These are phyloP conservation scores for Sarcodon aspratus DNA, from an alignment of 768 basidiomycete genomes.

Conservation along the genomic window DNA sequence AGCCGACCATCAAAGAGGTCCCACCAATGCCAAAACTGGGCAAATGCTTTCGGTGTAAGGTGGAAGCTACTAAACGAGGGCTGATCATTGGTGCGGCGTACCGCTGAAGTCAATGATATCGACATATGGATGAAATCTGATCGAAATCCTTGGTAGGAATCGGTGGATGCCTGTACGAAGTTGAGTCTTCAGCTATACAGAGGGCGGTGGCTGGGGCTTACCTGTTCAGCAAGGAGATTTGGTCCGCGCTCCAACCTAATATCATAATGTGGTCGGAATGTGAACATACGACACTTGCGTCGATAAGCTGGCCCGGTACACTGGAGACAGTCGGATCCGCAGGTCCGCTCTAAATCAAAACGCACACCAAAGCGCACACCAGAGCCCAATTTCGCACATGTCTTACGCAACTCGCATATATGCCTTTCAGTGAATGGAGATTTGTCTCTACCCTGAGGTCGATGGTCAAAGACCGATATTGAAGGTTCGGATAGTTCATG, in stretches of 20 bases:
- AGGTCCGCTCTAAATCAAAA: conserved; percentile 72
- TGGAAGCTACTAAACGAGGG: conserved; percentile 60
- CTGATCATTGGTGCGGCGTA: conserved; percentile 20
- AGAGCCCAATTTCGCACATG: conserved; percentile 74
- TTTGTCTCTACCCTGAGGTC: neutral
- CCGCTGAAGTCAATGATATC: conserved; percentile 67
- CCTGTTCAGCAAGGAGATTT: conserved; percentile 32
- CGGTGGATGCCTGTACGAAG: conserved; percentile 30
- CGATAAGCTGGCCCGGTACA: conserved; percentile 54
- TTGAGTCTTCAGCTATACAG: conserved; percentile 4
- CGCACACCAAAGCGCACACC: conserved; percentile 86
- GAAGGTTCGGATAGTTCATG: neutral
- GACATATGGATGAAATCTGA: conserved; percentile 93
- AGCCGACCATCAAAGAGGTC: conserved; percentile 67
- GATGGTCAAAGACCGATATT: neutral
- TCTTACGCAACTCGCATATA: conserved; percentile 33
- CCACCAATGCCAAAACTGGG: conserved; percentile 94
- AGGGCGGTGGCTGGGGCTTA: conserved; percentile 12
- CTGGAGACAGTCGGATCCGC: conserved; percentile 50
- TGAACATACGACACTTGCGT: conserved; percentile 69
- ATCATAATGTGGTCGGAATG: conserved; percentile 72
- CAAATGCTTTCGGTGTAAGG: conserved; percentile 72
- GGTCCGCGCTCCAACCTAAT: conserved; percentile 50
- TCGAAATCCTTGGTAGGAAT: conserved; percentile 82
- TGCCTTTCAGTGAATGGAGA: neutral